Evolutionary conservation across 129 eudicot species (phyloP).

Genomic region (Flaveria sonorensis): DNA sequence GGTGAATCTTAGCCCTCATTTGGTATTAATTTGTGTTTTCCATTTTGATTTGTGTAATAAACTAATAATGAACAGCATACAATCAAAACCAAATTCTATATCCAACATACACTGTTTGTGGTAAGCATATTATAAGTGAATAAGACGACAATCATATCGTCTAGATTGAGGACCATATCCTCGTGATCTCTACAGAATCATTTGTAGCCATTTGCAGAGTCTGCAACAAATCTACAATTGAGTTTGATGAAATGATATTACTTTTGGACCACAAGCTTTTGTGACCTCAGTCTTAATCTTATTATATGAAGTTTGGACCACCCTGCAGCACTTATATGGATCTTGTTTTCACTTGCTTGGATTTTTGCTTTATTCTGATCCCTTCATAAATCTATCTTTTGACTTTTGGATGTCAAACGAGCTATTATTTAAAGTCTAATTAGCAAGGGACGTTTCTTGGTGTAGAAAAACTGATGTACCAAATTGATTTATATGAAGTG

Average conservation of each 20-base stretch:
- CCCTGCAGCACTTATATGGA: slow-evolving; percentile 34
- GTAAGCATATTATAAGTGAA: slow-evolving; percentile 8
- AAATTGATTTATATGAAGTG: neutral
- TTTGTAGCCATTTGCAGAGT: slow-evolving; percentile 36
- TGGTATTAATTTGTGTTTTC: neutral
- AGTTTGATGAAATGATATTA: slow-evolving; percentile 28
- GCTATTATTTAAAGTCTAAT: neutral
- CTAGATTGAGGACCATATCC: slow-evolving; percentile 30
- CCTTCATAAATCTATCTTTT: slow-evolving; percentile 22
- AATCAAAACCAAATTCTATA: slow-evolving; percentile 15
- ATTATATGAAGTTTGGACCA: slow-evolving; percentile 35
- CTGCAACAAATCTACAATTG: slow-evolving; percentile 29
- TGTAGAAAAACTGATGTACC: neutral
- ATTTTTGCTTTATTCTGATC: slow-evolving; percentile 21
- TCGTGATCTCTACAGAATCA: slow-evolving; percentile 33
- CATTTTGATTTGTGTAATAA: neutral
- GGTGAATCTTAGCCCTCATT: neutral
- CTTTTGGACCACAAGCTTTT: slow-evolving; percentile 43
- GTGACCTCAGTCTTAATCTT: slow-evolving; percentile 27
- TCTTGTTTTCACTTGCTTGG: slow-evolving; percentile 36
- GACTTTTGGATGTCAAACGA: slow-evolving; percentile 16
- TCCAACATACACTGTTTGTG: slow-evolving; percentile 14
- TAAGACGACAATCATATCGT: slow-evolving; percentile 18
- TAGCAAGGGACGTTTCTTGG: neutral
- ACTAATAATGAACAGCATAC: neutral